Base-by-base conservation (phyloP, 1,284 basidiomycete genomes). In the Irpex sp. region DNA sequence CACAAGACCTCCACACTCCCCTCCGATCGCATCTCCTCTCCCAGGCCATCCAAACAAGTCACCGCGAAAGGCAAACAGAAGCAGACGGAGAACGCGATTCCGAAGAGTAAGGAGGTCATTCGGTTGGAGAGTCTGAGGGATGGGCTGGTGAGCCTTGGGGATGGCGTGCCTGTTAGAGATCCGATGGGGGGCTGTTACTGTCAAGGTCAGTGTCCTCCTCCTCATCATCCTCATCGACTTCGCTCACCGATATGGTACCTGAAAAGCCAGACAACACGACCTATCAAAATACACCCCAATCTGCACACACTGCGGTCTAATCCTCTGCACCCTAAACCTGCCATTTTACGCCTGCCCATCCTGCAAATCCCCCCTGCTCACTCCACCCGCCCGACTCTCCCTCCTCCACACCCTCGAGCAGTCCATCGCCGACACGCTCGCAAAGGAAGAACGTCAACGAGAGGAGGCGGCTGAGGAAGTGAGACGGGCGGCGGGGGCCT, bases 151-250 rank as follows among this genome's bases (percentile, higher is more conserved):
- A 67, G 67, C 26, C 57, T 66, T 51, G 58, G 50, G 17, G 74
- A 76, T 1, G 70, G 54, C n/a, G 68, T 17, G 26, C 51, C 51
- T 33, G 9, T 75, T 46, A 80, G 74, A 64, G 86, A 88, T 71
- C 79, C 83, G 0, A 81, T 80, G 46, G 83, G 84, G 1, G 86
- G 86, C 0, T 90, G 88, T 69, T 90, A 88, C 69, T 90, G 89
- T 68, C 83, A 83, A 78, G 86, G 87, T 86, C 64, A 55, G 72
- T 67, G 26, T 26, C 4, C 26, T 26, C 26, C 3, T 4, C 26
- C 26, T 26, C 26, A 2, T 26, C 26, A 26, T 26, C 21, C 21
- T 26, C 3, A 26, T 26, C 21, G 21, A 26, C 21, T 26, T 26
- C 21, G 21, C 21, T 26, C 21, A 26, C 21, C 21, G 21, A 36